These are phyloP conservation scores for Cryptosporidium xiaoi DNA, from an alignment of 169 alveolate genomes.

Conservation along the genomic window DNA sequence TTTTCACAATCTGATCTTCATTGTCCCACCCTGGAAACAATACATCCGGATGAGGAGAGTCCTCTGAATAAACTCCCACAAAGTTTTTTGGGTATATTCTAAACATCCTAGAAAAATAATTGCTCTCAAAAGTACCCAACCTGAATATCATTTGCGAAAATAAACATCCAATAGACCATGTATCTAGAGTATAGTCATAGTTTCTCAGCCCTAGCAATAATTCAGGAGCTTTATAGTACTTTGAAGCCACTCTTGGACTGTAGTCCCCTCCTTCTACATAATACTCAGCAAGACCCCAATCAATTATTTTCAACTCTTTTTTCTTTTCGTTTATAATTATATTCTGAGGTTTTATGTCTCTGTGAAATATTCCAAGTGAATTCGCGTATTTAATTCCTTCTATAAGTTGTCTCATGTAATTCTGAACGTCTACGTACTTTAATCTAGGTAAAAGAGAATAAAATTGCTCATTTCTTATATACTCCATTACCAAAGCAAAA, in stretches of 20 bases:
- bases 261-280: conserved; percentile 8
- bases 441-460: conserved; percentile 42
- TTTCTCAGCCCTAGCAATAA: conserved; percentile 83
- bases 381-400: conserved; percentile 37
- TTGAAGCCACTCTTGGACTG: conserved; percentile 83
- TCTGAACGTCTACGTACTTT: conserved; percentile 10
- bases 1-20: conserved; percentile 45
- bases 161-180: conserved; percentile 90
- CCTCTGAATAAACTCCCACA: conserved; percentile 27
- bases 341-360: conserved; percentile 80
- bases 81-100: conserved; percentile 5
- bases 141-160: conserved; percentile 87
- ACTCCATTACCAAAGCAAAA: conserved; percentile 48
- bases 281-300: conserved; percentile 81
- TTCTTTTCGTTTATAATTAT: conserved; percentile 75
- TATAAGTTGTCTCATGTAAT: conserved; percentile 51
- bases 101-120: conserved; percentile 34
- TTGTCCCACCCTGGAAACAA: conserved; percentile 73
- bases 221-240: conserved; percentile 91
- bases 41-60: conserved; percentile 25
- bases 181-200: conserved; percentile 83
- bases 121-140: conserved; percentile 39
- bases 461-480: conserved; percentile 29
- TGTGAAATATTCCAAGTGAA: conserved; percentile 76
- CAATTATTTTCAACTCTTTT: conserved; percentile 76